Evolutionary conservation across 345 rosid genomes (phyloP), one percentile per base, ranked within the genome.

Genomic region (Bruguiera parviflora): DNA sequence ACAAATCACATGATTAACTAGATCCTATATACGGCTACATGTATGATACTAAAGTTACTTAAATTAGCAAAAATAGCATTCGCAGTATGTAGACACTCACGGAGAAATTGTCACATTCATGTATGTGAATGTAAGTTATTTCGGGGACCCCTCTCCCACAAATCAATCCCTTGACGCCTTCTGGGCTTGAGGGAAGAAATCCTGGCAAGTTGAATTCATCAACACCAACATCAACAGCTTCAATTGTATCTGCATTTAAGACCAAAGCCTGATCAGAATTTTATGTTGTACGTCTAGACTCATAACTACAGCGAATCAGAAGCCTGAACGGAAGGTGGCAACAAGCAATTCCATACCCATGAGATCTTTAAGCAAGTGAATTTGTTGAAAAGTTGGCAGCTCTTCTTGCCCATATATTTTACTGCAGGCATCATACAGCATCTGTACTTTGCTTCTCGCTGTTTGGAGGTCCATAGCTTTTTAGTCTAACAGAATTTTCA

Each of bases 201-300:
- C 55, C 69, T n/a, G 16, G 64, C 75, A 51, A 31, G 56, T 52
- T 69, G 46, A 66, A 63, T 64, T 77, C 77, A 43, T 82, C 81
- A 10, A 82, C 75, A 27, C 86, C 86, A 51, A 82, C 86, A 52
- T 77, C 81, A 52, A 61, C 77, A 15, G 83, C 83, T 68, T 82
- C 70, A 60, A 82, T 27, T 27, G 21, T n/a, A 53, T 75, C 81
- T 82, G 83, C 63, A 37, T 32, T n/a, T 10, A 21, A 0, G 4
- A 13, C 10, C 0, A 35, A 6, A 39, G 37, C 0, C 51, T 10
- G 25, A 43, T 43, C 49, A 43, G 49, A 3, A 13, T 43, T 43
- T 18, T 43, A 3, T 13, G 2, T 11, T 43, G 49, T 15, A 13
- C 16, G 49, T 43, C 3, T 39, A 39, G 1, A 3, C 49, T 43